Evolutionary conservation across 2,329 filamentous ascomycete species (phyloP), one percentile per base, ranked within the genome.

Genomic region (Pestalotiopsis sp.): DNA sequence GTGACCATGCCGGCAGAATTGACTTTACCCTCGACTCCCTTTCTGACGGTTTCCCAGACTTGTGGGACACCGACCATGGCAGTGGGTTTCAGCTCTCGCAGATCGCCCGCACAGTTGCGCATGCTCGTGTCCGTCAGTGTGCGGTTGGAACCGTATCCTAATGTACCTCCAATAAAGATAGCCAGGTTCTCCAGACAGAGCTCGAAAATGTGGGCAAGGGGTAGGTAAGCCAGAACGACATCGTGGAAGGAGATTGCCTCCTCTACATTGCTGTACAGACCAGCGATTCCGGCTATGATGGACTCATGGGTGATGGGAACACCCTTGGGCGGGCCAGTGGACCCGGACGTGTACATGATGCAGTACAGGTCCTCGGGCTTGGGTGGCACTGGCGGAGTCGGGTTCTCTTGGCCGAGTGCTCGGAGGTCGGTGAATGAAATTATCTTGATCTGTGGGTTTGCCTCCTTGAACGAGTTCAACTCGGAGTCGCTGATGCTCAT

Each of bases 31-130:
- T 95, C 85, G 75, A 99, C 93, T 67, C 96, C 96, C 86, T 99
- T 99, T 85, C 94, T 95, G 76, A 99, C 92, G 1, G 93, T 95
- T 83, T 99, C 96, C 95, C 95, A 99, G 39, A 99, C 92, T 69
- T 97, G 95, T 1, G 96, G 96, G 3, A 99, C 96, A 79, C 96
- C 96, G 52, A 98, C 92, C 78, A 99, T 88, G 78, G 98, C 88
- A 2, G 94, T 97, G 1, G 96, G 96, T 74, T 88, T 89, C 78
- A 98, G 92, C 77, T 98, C 95, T 70, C 93, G 92, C 82, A 99
- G 97, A 75, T 99, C 96, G 74, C 96, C 95, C 73, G 91, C 90
- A 84, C 93, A 98, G 81, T 98, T 96, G 73, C 91, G 91, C 81
- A 97, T 92, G 23, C 93, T 97, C 3, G 85, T 82, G 78, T 98